Percentiles rank a stretch among this genome's conserved stretches.
phyloP scores from a whole-genome alignment of 768 basidiomycete genomes.

The Collybiopsis luxurians region DNA sequence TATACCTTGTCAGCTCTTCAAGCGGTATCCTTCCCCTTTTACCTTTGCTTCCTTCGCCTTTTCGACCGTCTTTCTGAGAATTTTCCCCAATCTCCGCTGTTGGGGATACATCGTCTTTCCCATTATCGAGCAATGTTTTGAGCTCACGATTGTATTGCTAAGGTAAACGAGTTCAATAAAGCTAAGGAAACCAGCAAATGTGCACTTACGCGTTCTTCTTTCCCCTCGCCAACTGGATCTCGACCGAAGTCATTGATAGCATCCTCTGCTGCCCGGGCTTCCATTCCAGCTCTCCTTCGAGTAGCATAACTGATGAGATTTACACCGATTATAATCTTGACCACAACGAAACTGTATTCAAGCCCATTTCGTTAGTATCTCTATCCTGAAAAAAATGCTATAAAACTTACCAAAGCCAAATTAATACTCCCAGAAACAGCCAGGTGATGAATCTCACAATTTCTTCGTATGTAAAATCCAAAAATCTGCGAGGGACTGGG shows the following conservation, averaged over 20 bases:
- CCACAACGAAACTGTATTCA: constrained; percentile 63
- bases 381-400: too few species aligned
- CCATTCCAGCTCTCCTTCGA: constrained; percentile 71
- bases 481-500: constrained; percentile 39
- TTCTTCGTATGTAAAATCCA: constrained; percentile 44
- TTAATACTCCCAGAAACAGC: constrained; percentile 58
- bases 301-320: constrained; percentile 84
- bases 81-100: constrained; percentile 76
- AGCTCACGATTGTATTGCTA: constrained; percentile 84
- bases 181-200: not conserved
- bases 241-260: constrained; percentile 83
- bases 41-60: constrained; percentile 21
- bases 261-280: constrained; percentile 71
- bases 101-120: constrained; percentile 62
- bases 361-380: not conserved
- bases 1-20: constrained; percentile 90
- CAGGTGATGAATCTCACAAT: constrained; percentile 59
- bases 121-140: constrained; percentile 66
- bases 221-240: constrained; percentile 88
- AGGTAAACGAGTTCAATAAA: not conserved
- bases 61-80: constrained; percentile 18
- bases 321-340: constrained; percentile 93
- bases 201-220: constrained; percentile 72
- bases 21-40: constrained; percentile 67
- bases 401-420: constrained; percentile 81